phyloP scores from a whole-genome alignment of 2,329 filamentous ascomycete species.

The Cordyceps tenuipes region DNA sequence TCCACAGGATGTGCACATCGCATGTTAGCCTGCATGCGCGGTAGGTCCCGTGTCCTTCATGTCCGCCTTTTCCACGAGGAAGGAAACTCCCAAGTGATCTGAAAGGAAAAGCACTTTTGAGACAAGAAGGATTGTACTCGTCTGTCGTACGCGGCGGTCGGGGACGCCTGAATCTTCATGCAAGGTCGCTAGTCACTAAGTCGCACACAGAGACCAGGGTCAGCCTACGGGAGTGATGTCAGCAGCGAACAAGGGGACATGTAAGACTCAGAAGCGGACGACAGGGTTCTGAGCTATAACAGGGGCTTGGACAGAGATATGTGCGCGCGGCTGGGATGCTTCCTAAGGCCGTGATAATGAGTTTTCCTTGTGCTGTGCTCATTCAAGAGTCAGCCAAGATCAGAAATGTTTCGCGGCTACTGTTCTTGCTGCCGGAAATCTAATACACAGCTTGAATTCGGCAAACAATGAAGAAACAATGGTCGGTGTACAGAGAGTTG shows the following conservation, averaged over 20 bases:
- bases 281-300: conserved; percentile 8
- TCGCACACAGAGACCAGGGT: not conserved
- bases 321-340: no score
- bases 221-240: not conserved
- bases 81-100: not conserved
- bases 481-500: not conserved
- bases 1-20: conserved; percentile 6
- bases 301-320: not conserved
- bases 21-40: conserved; percentile 3
- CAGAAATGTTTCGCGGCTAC: no score
- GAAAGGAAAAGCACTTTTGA: not conserved
- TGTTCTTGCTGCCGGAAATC: not conserved
- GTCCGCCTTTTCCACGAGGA: not conserved
- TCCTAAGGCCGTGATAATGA: no score
- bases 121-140: not conserved
- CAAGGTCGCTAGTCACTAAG: not conserved
- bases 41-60: conserved; percentile 4
- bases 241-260: not conserved
- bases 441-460: not conserved
- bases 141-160: not conserved
- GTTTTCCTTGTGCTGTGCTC: no score
- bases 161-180: not conserved
- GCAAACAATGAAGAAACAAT: not conserved
- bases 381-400: no score
- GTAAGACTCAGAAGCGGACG: not conserved